A percentile compares a stretch with the other conserved stretches of the same genome.
These are phyloP conservation scores for Glebionis coronaria DNA, from an alignment of 129 eudicot genomes.

Conservation along the genomic window DNA sequence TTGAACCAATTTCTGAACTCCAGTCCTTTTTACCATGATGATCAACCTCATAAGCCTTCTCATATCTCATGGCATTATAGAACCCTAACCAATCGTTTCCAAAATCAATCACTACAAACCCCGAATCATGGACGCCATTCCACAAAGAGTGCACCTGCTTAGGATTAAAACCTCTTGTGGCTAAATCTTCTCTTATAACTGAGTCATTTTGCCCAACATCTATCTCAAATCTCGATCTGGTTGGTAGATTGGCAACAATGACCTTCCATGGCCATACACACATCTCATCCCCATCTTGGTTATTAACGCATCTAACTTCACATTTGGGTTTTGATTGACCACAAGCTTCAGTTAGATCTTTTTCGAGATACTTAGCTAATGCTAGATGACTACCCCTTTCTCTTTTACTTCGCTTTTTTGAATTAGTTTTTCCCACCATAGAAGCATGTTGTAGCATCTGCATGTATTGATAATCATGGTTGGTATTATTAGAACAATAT, in stretches of 20 bases:
- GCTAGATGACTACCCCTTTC: slow-evolving; percentile 81
- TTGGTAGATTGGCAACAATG: slow-evolving; percentile 64
- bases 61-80: slow-evolving; percentile 79
- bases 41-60: slow-evolving; percentile 72
- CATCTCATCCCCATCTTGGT: slow-evolving; percentile 73
- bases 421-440: slow-evolving; percentile 62
- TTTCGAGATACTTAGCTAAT: slow-evolving; percentile 62
- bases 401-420: slow-evolving; percentile 52
- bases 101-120: slow-evolving; percentile 66
- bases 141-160: slow-evolving; percentile 62
- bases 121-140: slow-evolving; percentile 73
- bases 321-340: slow-evolving; percentile 38
- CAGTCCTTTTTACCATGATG: slow-evolving; percentile 80
- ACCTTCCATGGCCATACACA: slow-evolving; percentile 97
- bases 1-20: slow-evolving; percentile 35
- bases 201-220: slow-evolving; percentile 84
- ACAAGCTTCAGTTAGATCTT: slow-evolving; percentile 33
- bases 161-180: slow-evolving; percentile 67
- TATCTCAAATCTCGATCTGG: slow-evolving; percentile 53
- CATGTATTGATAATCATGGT: slow-evolving; percentile 45
- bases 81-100: slow-evolving; percentile 76
- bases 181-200: slow-evolving; percentile 60
- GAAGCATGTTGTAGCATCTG: slow-evolving; percentile 83
- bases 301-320: slow-evolving; percentile 35
- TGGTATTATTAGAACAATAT: slow-evolving; percentile 60